phyloP scores from a whole-genome alignment of 768 basidiomycete species.

The Ramaria rubella region DNA sequence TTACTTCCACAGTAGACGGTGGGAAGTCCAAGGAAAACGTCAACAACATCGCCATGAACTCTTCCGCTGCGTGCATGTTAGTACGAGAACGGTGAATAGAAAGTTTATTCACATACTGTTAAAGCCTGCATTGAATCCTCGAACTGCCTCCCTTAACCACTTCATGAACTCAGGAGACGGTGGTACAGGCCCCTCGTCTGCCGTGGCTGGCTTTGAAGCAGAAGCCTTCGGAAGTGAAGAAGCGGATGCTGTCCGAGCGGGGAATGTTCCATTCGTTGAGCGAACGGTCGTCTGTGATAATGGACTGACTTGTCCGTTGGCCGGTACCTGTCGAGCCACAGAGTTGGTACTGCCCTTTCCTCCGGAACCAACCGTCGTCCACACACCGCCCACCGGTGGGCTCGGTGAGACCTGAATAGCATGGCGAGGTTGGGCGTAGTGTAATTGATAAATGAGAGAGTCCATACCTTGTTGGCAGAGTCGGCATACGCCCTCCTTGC shows the following conservation, averaged over 20 bases:
- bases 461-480: slow-evolving; percentile 62
- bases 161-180: slow-evolving; percentile 89
- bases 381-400: slow-evolving; percentile 48
- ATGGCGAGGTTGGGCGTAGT: slow-evolving; percentile 17
- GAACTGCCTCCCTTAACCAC: slow-evolving; percentile 83
- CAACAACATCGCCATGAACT: slow-evolving; percentile 92
- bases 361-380: slow-evolving; percentile 82
- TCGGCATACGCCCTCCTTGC: slow-evolving; percentile 75
- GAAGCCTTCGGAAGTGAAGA: slow-evolving; percentile 25
- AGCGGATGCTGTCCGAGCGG: slow-evolving; percentile 27
- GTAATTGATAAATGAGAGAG: not conserved
- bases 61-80: slow-evolving; percentile 77
- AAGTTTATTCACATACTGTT: slow-evolving; percentile 32
- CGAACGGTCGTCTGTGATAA: slow-evolving; percentile 21
- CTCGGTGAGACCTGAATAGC: slow-evolving; percentile 20
- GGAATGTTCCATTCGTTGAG: slow-evolving; percentile 25
- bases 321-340: slow-evolving; percentile 24
- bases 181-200: slow-evolving; percentile 55
- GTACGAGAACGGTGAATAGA: not conserved
- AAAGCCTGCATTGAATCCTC: slow-evolving; percentile 47
- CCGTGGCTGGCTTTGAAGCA: slow-evolving; percentile 17
- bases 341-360: slow-evolving; percentile 46
- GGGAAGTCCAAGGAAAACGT: slow-evolving; percentile 91
- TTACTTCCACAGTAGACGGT: slow-evolving; percentile 77
- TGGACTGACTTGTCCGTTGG: slow-evolving; percentile 30